These are phyloP conservation scores for Cystobasidium tubakii DNA, from an alignment of 768 basidiomycete genomes.

Conservation along the genomic window DNA sequence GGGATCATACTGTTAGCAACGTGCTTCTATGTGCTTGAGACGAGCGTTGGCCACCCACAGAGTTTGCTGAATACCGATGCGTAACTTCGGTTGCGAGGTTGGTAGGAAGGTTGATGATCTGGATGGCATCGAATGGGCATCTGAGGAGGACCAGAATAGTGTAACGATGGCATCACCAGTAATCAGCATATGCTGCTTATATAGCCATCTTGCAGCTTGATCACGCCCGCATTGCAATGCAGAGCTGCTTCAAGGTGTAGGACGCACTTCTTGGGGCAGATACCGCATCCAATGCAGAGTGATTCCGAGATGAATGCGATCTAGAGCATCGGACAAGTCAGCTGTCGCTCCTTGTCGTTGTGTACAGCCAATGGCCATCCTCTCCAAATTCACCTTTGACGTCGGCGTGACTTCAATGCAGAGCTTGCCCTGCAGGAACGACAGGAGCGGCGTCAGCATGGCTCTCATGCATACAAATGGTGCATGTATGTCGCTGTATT, in stretches of 20 bases:
- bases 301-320: constrained; percentile 99
- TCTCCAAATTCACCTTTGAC: background rate
- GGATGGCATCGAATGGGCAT: constrained; percentile 98
- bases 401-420: constrained; percentile 85
- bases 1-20: background rate
- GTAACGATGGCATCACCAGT: too few species aligned
- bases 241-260: background rate
- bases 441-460: background rate
- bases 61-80: constrained; percentile 95
- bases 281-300: constrained; percentile 98
- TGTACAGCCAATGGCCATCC: background rate
- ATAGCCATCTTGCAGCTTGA: background rate
- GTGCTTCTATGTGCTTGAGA: background rate
- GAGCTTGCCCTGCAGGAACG: constrained; percentile 65
- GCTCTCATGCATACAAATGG: too few species aligned
- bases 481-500: too few species aligned
- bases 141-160: constrained; percentile 53
- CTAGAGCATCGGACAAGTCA: constrained; percentile 36
- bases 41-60: constrained; percentile 47
- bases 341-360: background rate
- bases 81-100: constrained; percentile 93
- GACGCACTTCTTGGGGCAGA: constrained; percentile 95
- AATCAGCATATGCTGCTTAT: too few species aligned
- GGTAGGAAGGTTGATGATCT: constrained; percentile 97
- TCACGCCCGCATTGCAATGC: background rate